Percentiles rank a stretch among this genome's conserved stretches.
These are phyloP conservation scores for Chlamydomonas applanata DNA, from an alignment of 139 green algal genomes.

Conservation along the genomic window DNA sequence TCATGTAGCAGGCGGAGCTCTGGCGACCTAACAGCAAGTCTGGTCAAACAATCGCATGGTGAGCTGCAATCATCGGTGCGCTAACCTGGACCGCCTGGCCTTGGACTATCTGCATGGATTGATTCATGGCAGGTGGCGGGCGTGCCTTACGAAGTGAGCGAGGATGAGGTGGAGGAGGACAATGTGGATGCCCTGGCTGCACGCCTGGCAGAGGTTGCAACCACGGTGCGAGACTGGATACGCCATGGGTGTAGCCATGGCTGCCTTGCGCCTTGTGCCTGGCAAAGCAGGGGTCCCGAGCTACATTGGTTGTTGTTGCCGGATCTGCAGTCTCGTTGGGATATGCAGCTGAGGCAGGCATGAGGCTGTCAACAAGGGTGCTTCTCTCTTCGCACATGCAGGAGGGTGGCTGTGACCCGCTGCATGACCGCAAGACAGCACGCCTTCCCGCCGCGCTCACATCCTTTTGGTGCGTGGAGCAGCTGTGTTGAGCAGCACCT, in stretches of 20 bases:
- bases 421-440: constrained; percentile 1
- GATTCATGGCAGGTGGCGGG: not conserved
- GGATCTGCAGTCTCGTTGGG: too few species aligned
- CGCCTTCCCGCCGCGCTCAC: not conserved
- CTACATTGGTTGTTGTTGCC: too few species aligned
- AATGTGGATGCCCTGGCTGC: constrained; percentile 16
- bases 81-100: not conserved
- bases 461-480: constrained; percentile 13
- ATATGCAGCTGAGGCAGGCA: too few species aligned
- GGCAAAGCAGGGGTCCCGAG: not conserved
- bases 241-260: too few species aligned
- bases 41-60: not conserved
- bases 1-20: not conserved
- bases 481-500: too few species aligned
- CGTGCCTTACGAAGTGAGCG: not conserved
- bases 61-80: not conserved
- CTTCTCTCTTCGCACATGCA: too few species aligned
- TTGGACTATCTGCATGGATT: not conserved
- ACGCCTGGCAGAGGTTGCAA: constrained; percentile 5
- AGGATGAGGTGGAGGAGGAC: constrained; percentile 25
- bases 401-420: constrained; percentile 8
- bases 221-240: too few species aligned
- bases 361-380: too few species aligned
- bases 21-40: not conserved
- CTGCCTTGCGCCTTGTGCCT: too few species aligned